Evolutionary conservation across 139 green algal genomes (phyloP), one percentile per base, ranked within the genome.

Genomic region (Ostreobium quekettii): DNA sequence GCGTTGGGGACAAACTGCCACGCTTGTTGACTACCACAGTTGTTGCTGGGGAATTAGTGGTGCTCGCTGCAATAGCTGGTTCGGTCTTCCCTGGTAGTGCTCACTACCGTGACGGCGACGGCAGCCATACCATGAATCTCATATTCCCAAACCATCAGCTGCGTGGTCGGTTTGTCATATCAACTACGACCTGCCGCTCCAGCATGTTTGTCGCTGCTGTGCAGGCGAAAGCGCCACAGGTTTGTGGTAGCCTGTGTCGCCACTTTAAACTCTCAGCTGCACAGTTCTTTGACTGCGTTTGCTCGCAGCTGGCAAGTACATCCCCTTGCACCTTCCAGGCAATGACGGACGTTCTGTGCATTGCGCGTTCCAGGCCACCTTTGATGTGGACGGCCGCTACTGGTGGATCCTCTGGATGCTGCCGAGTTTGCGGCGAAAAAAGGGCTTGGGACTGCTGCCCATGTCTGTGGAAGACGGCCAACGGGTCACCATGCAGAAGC

Each of bases 381-480:
- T 89, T 61, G 80, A 87, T 48, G 78, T 79, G 29, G 61, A 59
- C 15, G 83, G 83, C 1, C 63, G 47, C 0, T 73, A 70, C 57
- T 89, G 83, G 83, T 87, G 81, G 78, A 32, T 84, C 5, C 35
- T 46, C 0, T 86, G 80, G 80, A 47, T 75, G 33, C 38, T 83
- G 28, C 80, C 80, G 0, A 74, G 36, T 30, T 46, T 48, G 46
- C 26, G 49, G 36, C 33, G 49, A 3, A 83, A 83, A 61, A 38
- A 47, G 8, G 77, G 77, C 24, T 71, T 61, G 48, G 77, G 77
- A 28, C 24, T 68, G 59, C n/a, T n/a, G n/a, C n/a, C n/a, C n/a
- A n/a, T n/a, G n/a, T n/a, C n/a, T n/a, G n/a, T n/a, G n/a, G n/a
- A n/a, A n/a, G n/a, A n/a, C n/a, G n/a, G n/a, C n/a, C n/a, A n/a